A percentile compares a stretch with the other conserved stretches of the same genome.
These are phyloP conservation scores for Trametes pubescens DNA, from an alignment of 1,284 basidiomycete genomes.

Conservation along the genomic window DNA sequence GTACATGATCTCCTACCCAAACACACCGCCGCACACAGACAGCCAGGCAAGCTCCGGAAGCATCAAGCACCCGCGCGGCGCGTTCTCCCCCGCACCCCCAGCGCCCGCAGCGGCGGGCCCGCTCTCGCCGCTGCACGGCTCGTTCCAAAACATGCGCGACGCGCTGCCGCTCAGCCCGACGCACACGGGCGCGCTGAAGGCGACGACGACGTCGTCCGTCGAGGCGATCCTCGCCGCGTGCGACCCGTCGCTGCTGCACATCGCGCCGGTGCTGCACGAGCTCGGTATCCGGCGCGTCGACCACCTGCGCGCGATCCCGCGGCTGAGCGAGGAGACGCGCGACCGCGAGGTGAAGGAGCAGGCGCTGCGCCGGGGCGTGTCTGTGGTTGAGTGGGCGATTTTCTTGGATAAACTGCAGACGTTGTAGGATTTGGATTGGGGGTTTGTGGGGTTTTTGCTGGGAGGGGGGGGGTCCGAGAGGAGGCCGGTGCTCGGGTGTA, in stretches of 20 bases:
- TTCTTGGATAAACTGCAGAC: conserved; percentile 61
- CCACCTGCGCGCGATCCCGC: conserved; percentile 66
- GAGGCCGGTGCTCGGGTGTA: not conserved
- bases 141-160: conserved; percentile 23
- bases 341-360: conserved; percentile 72
- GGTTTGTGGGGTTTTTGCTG: not conserved
- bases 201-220: conserved; percentile 50
- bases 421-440: conserved; percentile 29
- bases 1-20: conserved; percentile 40
- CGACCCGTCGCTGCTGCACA: conserved; percentile 65
- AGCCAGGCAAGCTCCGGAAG: conserved; percentile 38
- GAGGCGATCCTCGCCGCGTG: conserved; percentile 62
- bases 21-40: conserved; percentile 41
- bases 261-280: conserved; percentile 58
- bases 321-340: conserved; percentile 67
- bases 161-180: conserved; percentile 11
- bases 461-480: not conserved
- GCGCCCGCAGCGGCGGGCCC: conserved; percentile 9
- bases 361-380: conserved; percentile 69
- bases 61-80: conserved; percentile 16
- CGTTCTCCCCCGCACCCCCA: conserved; percentile 1
- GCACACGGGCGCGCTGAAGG: conserved; percentile 31
- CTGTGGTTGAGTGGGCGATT: conserved; percentile 81
- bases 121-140: conserved; percentile 26
- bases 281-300: conserved; percentile 66